Evolutionary conservation across 2,329 filamentous ascomycete species (phyloP).

Genomic region (Hypoxylon sp.): DNA sequence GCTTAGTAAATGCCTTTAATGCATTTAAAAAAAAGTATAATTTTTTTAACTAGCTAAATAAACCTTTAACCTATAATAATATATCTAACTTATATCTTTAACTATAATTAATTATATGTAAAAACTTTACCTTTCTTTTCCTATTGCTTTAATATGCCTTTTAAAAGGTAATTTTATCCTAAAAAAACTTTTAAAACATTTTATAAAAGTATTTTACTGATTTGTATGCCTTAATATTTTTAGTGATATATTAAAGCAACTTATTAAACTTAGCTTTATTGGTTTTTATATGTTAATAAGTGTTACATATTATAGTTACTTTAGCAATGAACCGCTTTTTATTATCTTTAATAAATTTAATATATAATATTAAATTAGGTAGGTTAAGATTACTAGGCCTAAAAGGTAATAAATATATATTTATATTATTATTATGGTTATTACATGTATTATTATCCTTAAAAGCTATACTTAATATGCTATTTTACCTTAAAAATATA

Average conservation of each 20-base stretch:
- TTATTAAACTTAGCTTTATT: not conserved
- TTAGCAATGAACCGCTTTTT: not conserved
- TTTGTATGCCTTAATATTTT: not conserved
- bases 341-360: no score
- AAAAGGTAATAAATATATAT: no score
- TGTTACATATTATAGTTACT: not conserved
- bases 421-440: no score
- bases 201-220: not conserved
- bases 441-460: no score
- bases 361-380: not conserved
- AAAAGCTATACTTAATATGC: constrained; percentile 5
- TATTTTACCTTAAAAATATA: no score
- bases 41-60: not conserved
- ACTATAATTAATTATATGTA: not conserved
- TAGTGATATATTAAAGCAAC: not conserved
- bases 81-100: not conserved
- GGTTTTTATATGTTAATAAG: not conserved
- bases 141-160: not conserved
- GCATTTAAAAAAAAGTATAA: not conserved
- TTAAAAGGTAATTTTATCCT: not conserved
- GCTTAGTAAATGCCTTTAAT: not conserved
- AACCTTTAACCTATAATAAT: not conserved
- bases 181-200: not conserved
- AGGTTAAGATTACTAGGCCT: no score
- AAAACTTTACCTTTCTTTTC: not conserved